Evolutionary conservation across 805 yeast genomes (phyloP).

Genomic region (Isabelozyma rhagii): DNA sequence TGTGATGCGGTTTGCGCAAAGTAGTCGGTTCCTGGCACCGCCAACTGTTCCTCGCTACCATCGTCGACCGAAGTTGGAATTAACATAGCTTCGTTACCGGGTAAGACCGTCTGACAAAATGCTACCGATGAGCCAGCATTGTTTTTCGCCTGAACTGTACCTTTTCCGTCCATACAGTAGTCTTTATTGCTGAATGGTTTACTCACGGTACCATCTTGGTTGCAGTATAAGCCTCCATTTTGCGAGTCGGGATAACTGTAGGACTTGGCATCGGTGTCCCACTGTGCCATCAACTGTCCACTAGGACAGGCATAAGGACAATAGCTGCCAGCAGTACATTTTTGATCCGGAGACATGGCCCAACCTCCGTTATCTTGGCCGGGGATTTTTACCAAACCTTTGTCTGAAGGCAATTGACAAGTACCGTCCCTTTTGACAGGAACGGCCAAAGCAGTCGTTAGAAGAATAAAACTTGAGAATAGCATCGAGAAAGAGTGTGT

Average conservation of each 20-base stretch:
- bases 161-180: slow-evolving; percentile 76
- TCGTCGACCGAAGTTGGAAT: slow-evolving; percentile 73
- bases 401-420: slow-evolving; percentile 67
- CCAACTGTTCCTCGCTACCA: slow-evolving; percentile 50
- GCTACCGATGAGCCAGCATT: slow-evolving; percentile 60
- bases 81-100: slow-evolving; percentile 93
- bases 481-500: slow-evolving; percentile 1
- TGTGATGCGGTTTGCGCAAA: slow-evolving; percentile 88
- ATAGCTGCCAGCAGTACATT: slow-evolving; percentile 72
- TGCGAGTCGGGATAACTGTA: slow-evolving; percentile 76
- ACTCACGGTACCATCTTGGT: slow-evolving; percentile 62
- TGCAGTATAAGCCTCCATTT: slow-evolving; percentile 82
- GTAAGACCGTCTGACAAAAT: slow-evolving; percentile 88
- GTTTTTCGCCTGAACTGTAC: slow-evolving; percentile 66
- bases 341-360: slow-evolving; percentile 78
- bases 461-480: slow-evolving; percentile 5
- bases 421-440: slow-evolving; percentile 32
- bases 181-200: slow-evolving; percentile 55
- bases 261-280: slow-evolving; percentile 75
- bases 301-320: slow-evolving; percentile 93
- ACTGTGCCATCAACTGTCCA: slow-evolving; percentile 82
- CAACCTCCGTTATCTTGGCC: slow-evolving; percentile 69
- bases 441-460: slow-evolving; percentile 14
- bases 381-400: slow-evolving; percentile 70
- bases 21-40: slow-evolving; percentile 83